Conservation (phyloP, 768 basidiomycete genomes). For the Russula sp. region DNA sequence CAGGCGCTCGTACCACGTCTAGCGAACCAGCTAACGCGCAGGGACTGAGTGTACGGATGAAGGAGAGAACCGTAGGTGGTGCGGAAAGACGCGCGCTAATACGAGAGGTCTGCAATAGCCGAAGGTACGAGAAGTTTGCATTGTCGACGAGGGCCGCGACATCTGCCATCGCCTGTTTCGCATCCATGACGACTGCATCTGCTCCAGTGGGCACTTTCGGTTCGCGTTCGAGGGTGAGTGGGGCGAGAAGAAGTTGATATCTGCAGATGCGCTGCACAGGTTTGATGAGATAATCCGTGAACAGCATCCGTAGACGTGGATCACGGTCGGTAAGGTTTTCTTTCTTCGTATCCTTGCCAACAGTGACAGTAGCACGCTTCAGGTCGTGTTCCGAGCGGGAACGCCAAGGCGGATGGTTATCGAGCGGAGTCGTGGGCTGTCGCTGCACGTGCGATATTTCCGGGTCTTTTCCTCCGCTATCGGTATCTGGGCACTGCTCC, state of each 20-base stretch:
- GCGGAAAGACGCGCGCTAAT: conserved; percentile 32
- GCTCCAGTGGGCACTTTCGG: neutral
- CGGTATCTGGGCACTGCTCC: neutral
- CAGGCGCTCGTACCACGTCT: conserved; percentile 74
- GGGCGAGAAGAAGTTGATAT: conserved; percentile 85
- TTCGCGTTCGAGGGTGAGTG: conserved; percentile 37
- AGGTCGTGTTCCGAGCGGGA: neutral
- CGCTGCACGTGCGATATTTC: neutral
- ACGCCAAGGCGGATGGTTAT: neutral
- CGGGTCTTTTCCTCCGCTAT: neutral
- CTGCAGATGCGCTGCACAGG: conserved; percentile 96
- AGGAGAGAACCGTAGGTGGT: conserved; percentile 41
- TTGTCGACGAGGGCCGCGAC: conserved; percentile 23
- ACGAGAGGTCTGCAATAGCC: conserved; percentile 19
- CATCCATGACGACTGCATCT: conserved; percentile 15
- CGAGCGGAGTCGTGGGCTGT: neutral
- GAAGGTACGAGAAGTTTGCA: conserved; percentile 17
- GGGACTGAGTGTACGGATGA: conserved; percentile 68
- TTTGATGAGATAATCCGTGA: conserved; percentile 91
- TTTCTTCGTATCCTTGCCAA: conserved; percentile 8
- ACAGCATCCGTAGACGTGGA: conserved; percentile 42
- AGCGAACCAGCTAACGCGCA: conserved; percentile 80
- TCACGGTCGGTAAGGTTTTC: conserved; percentile 4
- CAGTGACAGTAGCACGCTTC: conserved; percentile 1
- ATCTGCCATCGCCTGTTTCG: conserved; percentile 19